Evolutionary conservation across 108 stramenopile species (phyloP), one percentile per base, ranked within the genome.

Genomic region (Fragilaria crotonensis): DNA sequence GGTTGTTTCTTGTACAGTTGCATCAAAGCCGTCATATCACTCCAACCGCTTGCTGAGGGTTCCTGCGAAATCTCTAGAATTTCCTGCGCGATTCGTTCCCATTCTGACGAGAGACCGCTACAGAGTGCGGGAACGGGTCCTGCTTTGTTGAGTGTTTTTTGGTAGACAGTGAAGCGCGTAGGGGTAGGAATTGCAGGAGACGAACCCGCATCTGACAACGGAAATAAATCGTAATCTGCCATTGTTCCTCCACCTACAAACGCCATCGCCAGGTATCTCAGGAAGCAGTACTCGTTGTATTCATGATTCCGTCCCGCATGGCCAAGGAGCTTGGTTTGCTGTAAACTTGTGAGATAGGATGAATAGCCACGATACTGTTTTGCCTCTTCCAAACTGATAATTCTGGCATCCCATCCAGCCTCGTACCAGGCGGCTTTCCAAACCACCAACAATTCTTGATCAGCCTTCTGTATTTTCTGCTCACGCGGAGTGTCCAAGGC

Each of bases 341-440:
- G 36, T 11, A 41, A 14, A 11, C 7, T 11, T 14, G 11, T 41
- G 14, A 11, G 14, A 41, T 41, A 41, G 14, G 7, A 7, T 11
- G 14, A 14, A 41, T 11, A 68, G 27, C 22, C 5, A 28, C 21
- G 49, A 60, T 59, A 31, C 23, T 56, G 18, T 7, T 56, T 2
- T 2, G 54, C 36, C 44, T 60, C 52, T 45, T 52, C 45, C 14
- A 45, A 4, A 4, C 46, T 32, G 9, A 68, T 26, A 22, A 68
- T 33, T 4, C 64, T 22, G 5, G 67, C 52, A 17, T 33, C 60
- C 41, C 52, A 68, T 7, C 67, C 67, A 25, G 60, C 52, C 44
- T 33, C 30, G 1, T 33, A 1, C 67, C 67, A 68, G 5, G 29
- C 14, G 30, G 44, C 21, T 31, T 60, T 68, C 67, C 67, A 68